Evolutionary conservation across 352 stramenopile genomes (phyloP), one percentile per base, ranked within the genome.

Genomic region (Hyaloperonospora arabidopsidis): DNA sequence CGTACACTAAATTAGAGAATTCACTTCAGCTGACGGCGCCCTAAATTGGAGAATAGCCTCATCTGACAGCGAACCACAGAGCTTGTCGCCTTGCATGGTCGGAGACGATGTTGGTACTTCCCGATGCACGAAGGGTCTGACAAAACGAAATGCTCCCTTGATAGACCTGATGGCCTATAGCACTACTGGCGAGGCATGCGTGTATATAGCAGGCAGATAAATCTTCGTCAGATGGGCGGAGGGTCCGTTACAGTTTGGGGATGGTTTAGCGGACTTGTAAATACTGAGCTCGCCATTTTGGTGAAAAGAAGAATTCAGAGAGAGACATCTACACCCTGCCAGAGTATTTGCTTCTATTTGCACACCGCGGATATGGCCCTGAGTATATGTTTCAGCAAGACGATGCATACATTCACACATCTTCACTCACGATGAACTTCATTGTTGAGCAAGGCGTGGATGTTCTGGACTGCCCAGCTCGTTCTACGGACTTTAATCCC

Each of bases 111-210:
- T 7, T 38, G 32, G 32, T 38, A 13, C 32, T 38, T 7, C 32
- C 32, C 32, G 32, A 38, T 38, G 13, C 7, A 38, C 13, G 32
- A n/a, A 13, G 32, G 32, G 7, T 13, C 32, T 13, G 13, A 13
- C 32, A 38, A 13, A 32, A 53, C 11, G 44, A 53, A 53, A 45
- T 43, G 29, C 8, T 44, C 43, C 32, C 17, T 53, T 21, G 47
- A 53, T 21, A 19, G 47, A 1, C 34, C 34, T 12, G 47, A 53
- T 18, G 47, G 29, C 5, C 40, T 22, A 10, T 18, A 53, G 18
- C 12, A 29, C 11, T 45, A 45, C 47, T 53, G 47, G 47, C 34
- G 34, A 18, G 19, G 34, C 34, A 17, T 53, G 34, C 34, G 47
- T 3, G 13, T 22, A 1, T 13, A 28, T 2, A 35, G 15, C 14